Conservation (phyloP, 495 filamentous ascomycete species). For the Penicillium antarcticum region DNA sequence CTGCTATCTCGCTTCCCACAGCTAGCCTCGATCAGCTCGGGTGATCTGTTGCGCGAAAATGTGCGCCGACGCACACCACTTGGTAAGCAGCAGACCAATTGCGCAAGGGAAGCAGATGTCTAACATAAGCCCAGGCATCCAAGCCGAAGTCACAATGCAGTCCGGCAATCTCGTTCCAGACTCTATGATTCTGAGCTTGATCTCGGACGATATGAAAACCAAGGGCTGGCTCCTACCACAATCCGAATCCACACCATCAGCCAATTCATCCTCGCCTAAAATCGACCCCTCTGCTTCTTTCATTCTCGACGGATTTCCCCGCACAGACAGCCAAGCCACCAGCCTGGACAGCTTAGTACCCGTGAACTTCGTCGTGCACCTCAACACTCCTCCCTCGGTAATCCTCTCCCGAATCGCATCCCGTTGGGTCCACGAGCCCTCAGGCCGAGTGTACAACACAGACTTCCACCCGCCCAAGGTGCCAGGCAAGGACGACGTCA, state of each 20-base stretch:
- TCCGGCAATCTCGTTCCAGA: conserved; percentile 82
- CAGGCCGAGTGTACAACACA: conserved; percentile 90
- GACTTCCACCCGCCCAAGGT: conserved; percentile 84
- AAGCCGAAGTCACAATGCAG: conserved; percentile 85
- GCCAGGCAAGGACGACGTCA: conserved; percentile 81
- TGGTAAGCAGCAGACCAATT: conserved; percentile 51
- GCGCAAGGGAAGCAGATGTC: not conserved
- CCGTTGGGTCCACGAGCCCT: conserved; percentile 91
- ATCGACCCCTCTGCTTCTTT: conserved; percentile 80
- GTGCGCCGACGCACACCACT: conserved; percentile 81
- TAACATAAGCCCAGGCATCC: conserved; percentile 58
- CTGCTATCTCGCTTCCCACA: conserved; percentile 83
- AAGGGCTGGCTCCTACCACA: conserved; percentile 70
- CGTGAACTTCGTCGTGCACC: conserved; percentile 81
- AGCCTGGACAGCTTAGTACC: conserved; percentile 76
- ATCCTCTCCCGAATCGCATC: conserved; percentile 86
- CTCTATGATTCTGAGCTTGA: conserved; percentile 85
- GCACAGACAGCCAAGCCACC: conserved; percentile 75
- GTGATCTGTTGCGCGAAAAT: conserved; percentile 89
- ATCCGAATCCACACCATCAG: conserved; percentile 6
- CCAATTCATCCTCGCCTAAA: conserved; percentile 35
- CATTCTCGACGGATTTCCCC: conserved; percentile 93
- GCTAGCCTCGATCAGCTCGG: conserved; percentile 87
- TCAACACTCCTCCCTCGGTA: conserved; percentile 55
- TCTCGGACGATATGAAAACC: conserved; percentile 77